Evolutionary conservation across 352 stramenopile genomes (phyloP).

Genomic region (Phytopythium litorale): DNA sequence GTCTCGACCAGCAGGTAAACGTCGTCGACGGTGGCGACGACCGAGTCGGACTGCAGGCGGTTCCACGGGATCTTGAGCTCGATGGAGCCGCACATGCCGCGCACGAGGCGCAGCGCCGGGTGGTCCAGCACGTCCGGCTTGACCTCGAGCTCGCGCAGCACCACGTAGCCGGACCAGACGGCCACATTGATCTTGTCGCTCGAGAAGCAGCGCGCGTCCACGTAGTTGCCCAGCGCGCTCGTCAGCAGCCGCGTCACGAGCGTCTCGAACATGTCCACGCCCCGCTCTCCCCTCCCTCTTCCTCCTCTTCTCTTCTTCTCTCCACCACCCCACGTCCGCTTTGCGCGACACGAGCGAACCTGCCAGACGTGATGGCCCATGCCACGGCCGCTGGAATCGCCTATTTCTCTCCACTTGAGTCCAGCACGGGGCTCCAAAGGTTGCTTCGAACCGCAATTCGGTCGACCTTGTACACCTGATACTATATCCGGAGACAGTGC

Average conservation of each 20-base stretch:
- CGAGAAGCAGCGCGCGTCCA: conserved; percentile 85
- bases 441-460: too few relatives aligned
- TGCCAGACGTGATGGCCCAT: too few relatives aligned
- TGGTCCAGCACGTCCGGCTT: conserved; percentile 69
- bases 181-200: conserved; percentile 87
- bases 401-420: too few relatives aligned
- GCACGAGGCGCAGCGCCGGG: conserved; percentile 64
- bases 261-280: conserved; percentile 79
- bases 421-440: too few relatives aligned
- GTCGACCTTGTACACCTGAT: too few relatives aligned
- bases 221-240: conserved; percentile 82
- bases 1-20: conserved; percentile 80
- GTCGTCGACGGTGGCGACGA: conserved; percentile 84
- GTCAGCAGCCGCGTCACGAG: conserved; percentile 83
- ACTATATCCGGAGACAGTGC: too few relatives aligned
- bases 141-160: conserved; percentile 78
- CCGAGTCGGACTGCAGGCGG: conserved; percentile 81
- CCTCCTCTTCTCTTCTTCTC: too few relatives aligned
- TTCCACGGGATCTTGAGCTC: conserved; percentile 91
- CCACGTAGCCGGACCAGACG: conserved; percentile 85
- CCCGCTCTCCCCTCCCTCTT: too few relatives aligned
- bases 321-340: too few relatives aligned
- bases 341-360: too few relatives aligned
- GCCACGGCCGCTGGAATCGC: too few relatives aligned
- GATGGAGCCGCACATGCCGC: conserved; percentile 77